Conservation (phyloP, 768 basidiomycete genomes). For the Leccinum boreale region DNA sequence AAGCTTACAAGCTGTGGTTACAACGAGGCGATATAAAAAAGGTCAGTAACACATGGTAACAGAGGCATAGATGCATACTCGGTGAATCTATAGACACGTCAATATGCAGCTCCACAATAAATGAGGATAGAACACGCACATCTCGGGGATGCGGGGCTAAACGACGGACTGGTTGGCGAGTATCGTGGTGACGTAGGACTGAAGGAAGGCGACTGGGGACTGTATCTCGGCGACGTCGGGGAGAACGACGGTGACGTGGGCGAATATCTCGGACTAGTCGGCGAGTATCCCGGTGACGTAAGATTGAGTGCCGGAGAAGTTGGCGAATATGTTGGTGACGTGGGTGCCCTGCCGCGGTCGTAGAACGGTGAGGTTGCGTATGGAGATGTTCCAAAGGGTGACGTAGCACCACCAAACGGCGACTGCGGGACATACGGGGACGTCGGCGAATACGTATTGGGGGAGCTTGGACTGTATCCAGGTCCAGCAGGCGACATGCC, state of each 20-base stretch:
- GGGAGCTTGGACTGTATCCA: constrained; percentile 89
- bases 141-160: constrained; percentile 90
- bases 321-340: constrained; percentile 85
- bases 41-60: constrained; percentile 23
- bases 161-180: constrained; percentile 87
- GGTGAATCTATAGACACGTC: constrained; percentile 59
- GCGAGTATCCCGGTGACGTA: constrained; percentile 70
- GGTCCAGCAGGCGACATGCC: constrained; percentile 87
- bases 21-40: constrained; percentile 1
- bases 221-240: constrained; percentile 80
- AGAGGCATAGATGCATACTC: constrained; percentile 48
- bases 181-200: constrained; percentile 88
- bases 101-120: not conserved
- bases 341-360: constrained; percentile 57
- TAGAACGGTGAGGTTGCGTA: constrained; percentile 87
- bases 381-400: constrained; percentile 77
- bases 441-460: constrained; percentile 83
- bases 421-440: constrained; percentile 88
- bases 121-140: constrained; percentile 47
- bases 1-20: constrained; percentile 58
- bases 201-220: constrained; percentile 88
- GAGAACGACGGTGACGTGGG: constrained; percentile 85
- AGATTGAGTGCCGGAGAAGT: constrained; percentile 81
- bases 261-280: constrained; percentile 79
- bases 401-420: constrained; percentile 78